Evolutionary conservation across 495 filamentous ascomycete species (phyloP).

Genomic region (Penicillium riverlandense): DNA sequence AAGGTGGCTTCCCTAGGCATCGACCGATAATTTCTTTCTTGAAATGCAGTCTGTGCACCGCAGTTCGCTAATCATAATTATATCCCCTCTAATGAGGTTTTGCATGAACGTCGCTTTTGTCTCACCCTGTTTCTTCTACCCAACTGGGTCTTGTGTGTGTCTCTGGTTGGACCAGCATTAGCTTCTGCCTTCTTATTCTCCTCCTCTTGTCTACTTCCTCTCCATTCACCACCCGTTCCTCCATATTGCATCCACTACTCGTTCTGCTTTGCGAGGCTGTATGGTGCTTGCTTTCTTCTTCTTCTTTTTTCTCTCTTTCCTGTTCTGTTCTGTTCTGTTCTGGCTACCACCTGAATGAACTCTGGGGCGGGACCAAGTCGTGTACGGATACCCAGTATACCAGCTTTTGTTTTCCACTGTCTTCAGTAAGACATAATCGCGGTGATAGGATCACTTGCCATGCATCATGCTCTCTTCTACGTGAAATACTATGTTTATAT

Average conservation of each 20-base stretch:
- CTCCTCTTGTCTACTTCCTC: background rate
- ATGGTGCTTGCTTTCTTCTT: constrained; percentile 3
- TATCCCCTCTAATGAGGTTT: constrained; percentile 17
- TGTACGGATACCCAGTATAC: too few species aligned
- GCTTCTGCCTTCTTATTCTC: background rate
- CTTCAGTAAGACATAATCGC: too few species aligned
- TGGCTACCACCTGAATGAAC: background rate
- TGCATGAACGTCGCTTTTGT: constrained; percentile 14
- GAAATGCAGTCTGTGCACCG: background rate
- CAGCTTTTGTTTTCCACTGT: too few species aligned
- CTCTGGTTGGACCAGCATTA: background rate
- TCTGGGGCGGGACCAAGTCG: background rate
- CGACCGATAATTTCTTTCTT: constrained; percentile 26
- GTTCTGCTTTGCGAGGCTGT: background rate
- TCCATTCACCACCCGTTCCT: background rate
- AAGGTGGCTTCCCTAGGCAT: constrained; percentile 41
- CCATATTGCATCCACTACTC: background rate
- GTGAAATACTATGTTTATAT: too few species aligned
- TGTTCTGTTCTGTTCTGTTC: background rate
- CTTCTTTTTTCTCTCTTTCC: constrained; percentile 1
- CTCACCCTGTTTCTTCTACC: constrained; percentile 7
- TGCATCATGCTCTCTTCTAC: too few species aligned
- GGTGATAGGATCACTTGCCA: too few species aligned
- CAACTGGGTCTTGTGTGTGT: constrained; percentile 1
- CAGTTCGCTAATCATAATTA: constrained; percentile 13